Evolutionary conservation across 1,139 yeast species (phyloP), one percentile per base, ranked within the genome.

Genomic region (Nadsonia commutata): DNA sequence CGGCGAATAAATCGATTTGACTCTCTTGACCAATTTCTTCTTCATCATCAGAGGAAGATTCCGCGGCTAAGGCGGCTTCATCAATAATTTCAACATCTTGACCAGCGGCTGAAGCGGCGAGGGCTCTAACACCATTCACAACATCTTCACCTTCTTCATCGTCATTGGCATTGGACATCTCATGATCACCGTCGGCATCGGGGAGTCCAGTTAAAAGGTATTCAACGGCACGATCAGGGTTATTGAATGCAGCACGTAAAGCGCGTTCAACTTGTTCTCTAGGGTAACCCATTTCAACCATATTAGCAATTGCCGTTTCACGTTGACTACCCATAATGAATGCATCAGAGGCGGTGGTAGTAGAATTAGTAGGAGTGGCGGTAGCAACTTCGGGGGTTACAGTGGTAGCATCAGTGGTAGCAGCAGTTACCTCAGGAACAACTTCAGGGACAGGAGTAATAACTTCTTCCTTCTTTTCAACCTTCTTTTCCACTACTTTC

Each of bases 211-310:
- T 84, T 53, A 90, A 67, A 46, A 90, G 70, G 60, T 90, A 88
- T 60, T 93, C 98, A 5, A 88, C 97, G 0, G 99, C 99, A 56
- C 98, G 78, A 58, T 90, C 97, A 20, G 99, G 98, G 64, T 90
- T 88, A 64, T 90, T 90, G 66, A 79, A 90, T 0, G 98, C 97
- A 17, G 96, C 95, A 56, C 94, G 76, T 60, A 90, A 70, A 0
- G 99, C 98, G 38, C 77, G 74, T 63, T 85, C 94, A 22, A 85
- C 96, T 59, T 84, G 84, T 5, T 76, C 72, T 54, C 95, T 77
- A 43, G 82, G 86, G 60, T 85, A 93, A 13, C 98, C 98, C 97
- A 90, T 86, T 55, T 85, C 97, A 79, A 86, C 76, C 59, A 90
- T 85, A 57, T 81, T 81, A 51, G 70, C 73, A 48, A 90, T 75